These are phyloP conservation scores for Senna siamea DNA, from an alignment of 306 rosid genomes.

Conservation along the genomic window DNA sequence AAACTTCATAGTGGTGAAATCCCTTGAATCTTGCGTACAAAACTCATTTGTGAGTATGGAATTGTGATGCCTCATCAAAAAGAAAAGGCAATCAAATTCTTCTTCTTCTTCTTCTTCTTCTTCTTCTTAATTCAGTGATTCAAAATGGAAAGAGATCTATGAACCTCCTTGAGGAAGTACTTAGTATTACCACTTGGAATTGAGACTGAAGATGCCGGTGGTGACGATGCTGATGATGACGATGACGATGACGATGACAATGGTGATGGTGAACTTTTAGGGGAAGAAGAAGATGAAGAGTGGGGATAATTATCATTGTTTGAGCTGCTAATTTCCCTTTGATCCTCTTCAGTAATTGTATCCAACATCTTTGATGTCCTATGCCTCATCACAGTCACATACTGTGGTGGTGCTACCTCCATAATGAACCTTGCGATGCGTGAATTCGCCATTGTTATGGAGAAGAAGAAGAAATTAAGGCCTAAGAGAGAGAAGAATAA, in stretches of 20 bases:
- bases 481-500: not conserved
- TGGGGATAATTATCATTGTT: slow-evolving; percentile 2
- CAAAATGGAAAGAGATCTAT: slow-evolving; percentile 53
- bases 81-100: too few relatives aligned
- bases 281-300: slow-evolving; percentile 14
- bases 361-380: slow-evolving; percentile 84
- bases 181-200: slow-evolving; percentile 38
- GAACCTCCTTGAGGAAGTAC: slow-evolving; percentile 53
- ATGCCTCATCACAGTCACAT: slow-evolving; percentile 79
- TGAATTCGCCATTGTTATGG: slow-evolving; percentile 64
- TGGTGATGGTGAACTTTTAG: slow-evolving; percentile 27
- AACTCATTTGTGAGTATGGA: too few relatives aligned
- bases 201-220: slow-evolving; percentile 3
- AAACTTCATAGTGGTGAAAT: too few relatives aligned
- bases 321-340: slow-evolving; percentile 48
- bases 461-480: not conserved
- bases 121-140: slow-evolving; percentile 54
- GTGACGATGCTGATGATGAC: not conserved
- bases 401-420: slow-evolving; percentile 95
- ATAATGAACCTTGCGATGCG: slow-evolving; percentile 78
- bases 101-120: not conserved
- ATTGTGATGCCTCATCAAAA: too few relatives aligned
- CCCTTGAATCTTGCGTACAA: too few relatives aligned
- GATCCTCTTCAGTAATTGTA: slow-evolving; percentile 83
- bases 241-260: not conserved